These are phyloP conservation scores for Ganoderma boninense DNA, from an alignment of 1,284 basidiomycete species.

Conservation along the genomic window DNA sequence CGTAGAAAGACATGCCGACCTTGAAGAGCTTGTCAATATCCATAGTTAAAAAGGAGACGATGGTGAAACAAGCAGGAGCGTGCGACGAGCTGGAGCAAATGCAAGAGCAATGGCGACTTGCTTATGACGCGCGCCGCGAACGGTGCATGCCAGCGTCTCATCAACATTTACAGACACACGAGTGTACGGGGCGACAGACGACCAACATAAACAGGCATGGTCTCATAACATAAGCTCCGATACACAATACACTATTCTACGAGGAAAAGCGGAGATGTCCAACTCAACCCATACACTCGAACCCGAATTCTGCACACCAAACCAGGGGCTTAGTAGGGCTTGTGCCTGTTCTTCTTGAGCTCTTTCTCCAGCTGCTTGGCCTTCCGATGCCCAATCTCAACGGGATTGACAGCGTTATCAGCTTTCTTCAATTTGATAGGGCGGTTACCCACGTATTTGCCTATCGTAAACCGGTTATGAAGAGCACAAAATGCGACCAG, in stretches of 20 bases:
- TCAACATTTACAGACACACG: neutral
- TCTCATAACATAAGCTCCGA: neutral
- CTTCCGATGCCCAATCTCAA: conserved; percentile 93
- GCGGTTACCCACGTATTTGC: conserved; percentile 96
- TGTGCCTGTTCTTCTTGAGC: conserved; percentile 82
- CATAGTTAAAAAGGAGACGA: conserved; percentile 50
- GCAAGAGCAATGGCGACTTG: neutral
- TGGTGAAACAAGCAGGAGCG: neutral
- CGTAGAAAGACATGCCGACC: conserved; percentile 47
- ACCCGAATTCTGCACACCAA: neutral
- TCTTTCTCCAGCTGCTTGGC: conserved; percentile 84
- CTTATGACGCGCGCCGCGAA: neutral
- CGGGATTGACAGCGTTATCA: conserved; percentile 85
- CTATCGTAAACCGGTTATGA: conserved; percentile 48
- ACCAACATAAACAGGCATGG: conserved; percentile 1
- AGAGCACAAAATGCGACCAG: neutral
- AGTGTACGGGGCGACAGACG: too few relatives aligned
- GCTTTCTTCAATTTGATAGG: conserved; percentile 93
- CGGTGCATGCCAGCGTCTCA: neutral
- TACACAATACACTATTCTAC: conserved; percentile 15
- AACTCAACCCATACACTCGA: neutral
- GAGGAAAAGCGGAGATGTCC: neutral
- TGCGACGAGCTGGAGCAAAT: neutral
- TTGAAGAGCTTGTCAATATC: conserved; percentile 87
- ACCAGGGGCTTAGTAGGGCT: conserved; percentile 63